phyloP scores from a whole-genome alignment of 257 asterid species.

The Solanum corneliomulleri region DNA sequence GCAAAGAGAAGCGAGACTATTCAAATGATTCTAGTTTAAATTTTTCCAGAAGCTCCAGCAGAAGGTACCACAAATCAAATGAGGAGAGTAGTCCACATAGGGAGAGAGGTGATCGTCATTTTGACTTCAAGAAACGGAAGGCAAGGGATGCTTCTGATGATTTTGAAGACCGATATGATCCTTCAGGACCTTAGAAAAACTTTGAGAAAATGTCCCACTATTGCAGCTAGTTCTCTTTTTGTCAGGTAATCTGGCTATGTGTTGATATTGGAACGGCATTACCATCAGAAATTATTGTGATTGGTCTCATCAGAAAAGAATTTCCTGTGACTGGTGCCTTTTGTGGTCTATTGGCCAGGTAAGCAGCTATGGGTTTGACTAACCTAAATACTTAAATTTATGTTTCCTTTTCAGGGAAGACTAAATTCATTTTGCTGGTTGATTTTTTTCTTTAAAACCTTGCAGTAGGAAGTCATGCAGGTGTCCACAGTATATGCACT shows the following conservation, averaged over 20 bases:
- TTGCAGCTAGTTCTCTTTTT: not conserved
- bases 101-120: conserved; percentile 26
- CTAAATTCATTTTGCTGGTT: conserved; percentile 6
- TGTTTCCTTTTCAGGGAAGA: conserved; percentile 5
- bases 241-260: not conserved
- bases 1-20: conserved; percentile 15
- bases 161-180: conserved; percentile 72
- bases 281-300: not conserved
- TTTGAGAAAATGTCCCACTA: conserved; percentile 10
- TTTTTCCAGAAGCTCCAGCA: conserved; percentile 19
- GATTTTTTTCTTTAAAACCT: conserved; percentile 5
- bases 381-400: not conserved
- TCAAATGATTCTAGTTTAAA: conserved; percentile 16
- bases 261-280: not conserved
- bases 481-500: conserved; percentile 38
- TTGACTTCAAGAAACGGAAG: conserved; percentile 20
- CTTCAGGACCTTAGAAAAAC: conserved; percentile 29
- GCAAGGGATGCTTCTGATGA: conserved; percentile 25
- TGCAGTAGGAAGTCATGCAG: conserved; percentile 53
- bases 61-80: conserved; percentile 21
- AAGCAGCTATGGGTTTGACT: conserved; percentile 15
- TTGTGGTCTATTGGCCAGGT: conserved; percentile 15
- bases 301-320: not conserved
- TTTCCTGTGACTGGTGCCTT: conserved; percentile 2
- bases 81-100: conserved; percentile 29